Base-by-base conservation (phyloP, 495 filamentous ascomycete species). In the Melanomma pulvis-pyrius region DNA sequence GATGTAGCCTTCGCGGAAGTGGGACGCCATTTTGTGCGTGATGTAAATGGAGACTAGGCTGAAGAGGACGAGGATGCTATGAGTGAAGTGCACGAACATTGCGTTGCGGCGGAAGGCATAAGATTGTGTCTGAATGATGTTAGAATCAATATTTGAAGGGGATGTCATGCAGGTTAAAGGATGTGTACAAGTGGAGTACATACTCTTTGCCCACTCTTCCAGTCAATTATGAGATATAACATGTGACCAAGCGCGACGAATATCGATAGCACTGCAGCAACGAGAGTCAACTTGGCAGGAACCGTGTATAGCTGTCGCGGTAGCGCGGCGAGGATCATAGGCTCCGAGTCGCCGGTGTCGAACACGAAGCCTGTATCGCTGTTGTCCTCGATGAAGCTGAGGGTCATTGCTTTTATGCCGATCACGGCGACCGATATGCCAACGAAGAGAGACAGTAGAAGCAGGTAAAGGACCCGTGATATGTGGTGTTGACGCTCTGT, bases 41-140 rank as follows among this genome's bases (percentile, higher is more conserved):
- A 64, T 55, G 60, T 39, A 69, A 30, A 65, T 59, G 61, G 54
- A 47, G 61, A 69, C 61, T 13, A 69, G 53, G 26, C 30, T 39
- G 48, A 69, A 55, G 48, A 69, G 67, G 47, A 69, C 51, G 34
- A 65, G 15, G 67, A 69, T 59, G 55, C 21, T 34, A 61, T 69
- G 64, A 1, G 26, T 55, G 67, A 69, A 46, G 46, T 69, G 60
- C 17, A 69, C 53, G 49, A 64, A 69, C 67, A 69, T 69, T 30
- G 55, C 28, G 56, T 69, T 69, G 36, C 67, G 67, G 28, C 67
- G 67, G 67, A 69, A 69, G 48, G 41, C 7, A 26, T 69, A 69
- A 28, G 46, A 19, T 65, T 69, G 67, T 17, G 67, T 64, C 60
- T 65, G 26, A 7, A 7, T 19, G 34, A 17, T 48, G 7, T 8